Evolutionary conservation across 345 rosid species (phyloP).

Genomic region (Capsella bursapastoris): DNA sequence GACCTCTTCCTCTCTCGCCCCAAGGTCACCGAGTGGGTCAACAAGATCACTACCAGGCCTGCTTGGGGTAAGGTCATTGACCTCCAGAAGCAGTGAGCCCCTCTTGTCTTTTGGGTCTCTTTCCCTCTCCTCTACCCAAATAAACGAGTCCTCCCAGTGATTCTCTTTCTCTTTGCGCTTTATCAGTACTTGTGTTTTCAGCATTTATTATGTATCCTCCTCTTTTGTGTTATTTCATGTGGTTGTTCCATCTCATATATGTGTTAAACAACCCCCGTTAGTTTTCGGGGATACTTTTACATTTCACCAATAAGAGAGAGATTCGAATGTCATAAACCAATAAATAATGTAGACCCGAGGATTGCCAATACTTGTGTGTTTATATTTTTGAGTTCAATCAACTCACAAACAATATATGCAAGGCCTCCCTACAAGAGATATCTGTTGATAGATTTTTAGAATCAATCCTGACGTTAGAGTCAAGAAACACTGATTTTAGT

Average conservation of each 20-base stretch:
- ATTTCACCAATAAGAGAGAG: background rate
- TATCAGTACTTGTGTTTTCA: background rate
- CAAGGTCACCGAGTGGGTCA: conserved; percentile 40
- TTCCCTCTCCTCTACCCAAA: background rate
- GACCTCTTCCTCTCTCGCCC: conserved; percentile 36
- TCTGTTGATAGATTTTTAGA: no score
- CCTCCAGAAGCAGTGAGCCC: conserved; percentile 38
- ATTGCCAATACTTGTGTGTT: no score
- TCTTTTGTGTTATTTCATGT: background rate
- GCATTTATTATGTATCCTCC: background rate
- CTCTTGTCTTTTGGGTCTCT: background rate
- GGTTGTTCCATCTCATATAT: background rate
- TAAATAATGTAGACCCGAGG: no score
- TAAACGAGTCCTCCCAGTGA: background rate
- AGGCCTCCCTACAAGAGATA: no score
- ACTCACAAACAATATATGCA: no score
- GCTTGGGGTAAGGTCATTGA: conserved; percentile 47
- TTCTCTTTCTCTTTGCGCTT: background rate
- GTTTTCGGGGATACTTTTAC: background rate
- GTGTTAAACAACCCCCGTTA: background rate
- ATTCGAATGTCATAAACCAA: background rate
- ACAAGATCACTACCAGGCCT: conserved; percentile 39
- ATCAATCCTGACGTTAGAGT: no score
- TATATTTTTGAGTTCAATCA: no score
- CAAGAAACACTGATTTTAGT: no score